Percentiles rank a stretch among this genome's conserved stretches.
Evolutionary conservation across 371 early-diverging fungal species (phyloP).

Genomic region (Vairimorpha apis): DNA sequence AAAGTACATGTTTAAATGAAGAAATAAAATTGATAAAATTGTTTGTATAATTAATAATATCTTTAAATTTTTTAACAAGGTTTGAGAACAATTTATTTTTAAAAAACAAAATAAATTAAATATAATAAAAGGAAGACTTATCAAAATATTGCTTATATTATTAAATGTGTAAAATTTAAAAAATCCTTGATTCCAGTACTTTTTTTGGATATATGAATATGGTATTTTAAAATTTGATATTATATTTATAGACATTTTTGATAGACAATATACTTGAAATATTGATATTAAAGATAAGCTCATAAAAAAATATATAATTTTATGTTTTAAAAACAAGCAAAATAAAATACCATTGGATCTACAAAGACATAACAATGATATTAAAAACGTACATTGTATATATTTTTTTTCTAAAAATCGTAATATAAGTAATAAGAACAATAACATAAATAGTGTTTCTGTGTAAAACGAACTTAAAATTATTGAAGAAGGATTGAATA

Average conservation of each 20-base stretch:
- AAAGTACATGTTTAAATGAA: conserved; percentile 62
- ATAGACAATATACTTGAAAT: conserved; percentile 49
- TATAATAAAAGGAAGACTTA: conserved; percentile 57
- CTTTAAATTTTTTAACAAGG: neutral
- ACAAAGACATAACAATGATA: conserved; percentile 49
- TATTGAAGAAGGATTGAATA: conserved; percentile 58
- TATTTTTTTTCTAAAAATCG: conserved; percentile 11
- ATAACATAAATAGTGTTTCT: conserved; percentile 57
- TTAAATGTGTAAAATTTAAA: conserved; percentile 54
- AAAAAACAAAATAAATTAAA: conserved; percentile 29
- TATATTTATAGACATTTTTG: neutral
- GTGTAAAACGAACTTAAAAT: conserved; percentile 59
- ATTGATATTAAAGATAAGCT: conserved; percentile 10
- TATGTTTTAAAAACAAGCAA: conserved; percentile 29
- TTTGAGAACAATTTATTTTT: neutral
- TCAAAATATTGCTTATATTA: conserved; percentile 60
- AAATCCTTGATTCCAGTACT: conserved; percentile 63
- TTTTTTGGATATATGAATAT: conserved; percentile 59
- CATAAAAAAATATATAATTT: neutral
- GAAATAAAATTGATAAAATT: conserved; percentile 53
- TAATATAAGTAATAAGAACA: conserved; percentile 44
- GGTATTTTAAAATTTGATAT: conserved; percentile 28
- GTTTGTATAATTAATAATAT: conserved; percentile 30
- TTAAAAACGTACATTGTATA: neutral
- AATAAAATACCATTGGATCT: conserved; percentile 61